phyloP scores from a whole-genome alignment of 2,329 filamentous ascomycete genomes.

The Claviceps monticola region DNA sequence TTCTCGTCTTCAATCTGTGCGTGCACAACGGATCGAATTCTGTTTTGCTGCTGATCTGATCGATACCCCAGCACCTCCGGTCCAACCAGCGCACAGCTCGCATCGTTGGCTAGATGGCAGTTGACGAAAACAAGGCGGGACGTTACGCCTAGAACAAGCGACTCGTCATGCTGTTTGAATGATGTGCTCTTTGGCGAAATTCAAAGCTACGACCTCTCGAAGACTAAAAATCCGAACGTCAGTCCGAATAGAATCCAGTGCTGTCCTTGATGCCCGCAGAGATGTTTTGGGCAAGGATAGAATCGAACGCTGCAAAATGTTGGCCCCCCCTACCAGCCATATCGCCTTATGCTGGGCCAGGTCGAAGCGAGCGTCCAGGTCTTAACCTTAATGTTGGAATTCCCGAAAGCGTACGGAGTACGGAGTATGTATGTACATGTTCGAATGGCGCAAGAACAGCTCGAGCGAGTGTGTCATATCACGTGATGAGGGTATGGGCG shows the following conservation, averaged over 20 bases:
- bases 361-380: too few relatives aligned
- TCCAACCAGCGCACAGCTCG: conserved; percentile 62
- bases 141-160: conserved; percentile 74
- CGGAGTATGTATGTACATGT: too few relatives aligned
- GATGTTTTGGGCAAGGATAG: conserved; percentile 19
- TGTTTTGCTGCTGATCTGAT: conserved; percentile 62
- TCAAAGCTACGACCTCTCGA: too few relatives aligned
- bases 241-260: conserved; percentile 31
- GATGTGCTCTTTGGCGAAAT: conserved; percentile 41
- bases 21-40: conserved; percentile 59
- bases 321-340: conserved; percentile 20
- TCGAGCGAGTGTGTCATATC: conserved; percentile 42
- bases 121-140: conserved; percentile 85
- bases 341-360: too few relatives aligned
- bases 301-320: conserved; percentile 40
- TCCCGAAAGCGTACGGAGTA: too few relatives aligned
- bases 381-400: conserved; percentile 27
- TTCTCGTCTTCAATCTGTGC: conserved; percentile 51
- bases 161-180: conserved; percentile 54
- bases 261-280: conserved; percentile 21
- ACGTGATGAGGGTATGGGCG: too few relatives aligned
- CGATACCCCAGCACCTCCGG: conserved; percentile 77
- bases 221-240: conserved; percentile 59
- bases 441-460: conserved; percentile 40
- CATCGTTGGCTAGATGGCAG: conserved; percentile 82